These are phyloP conservation scores for Fragaria iinumae DNA, from an alignment of 306 rosid genomes.

Conservation along the genomic window DNA sequence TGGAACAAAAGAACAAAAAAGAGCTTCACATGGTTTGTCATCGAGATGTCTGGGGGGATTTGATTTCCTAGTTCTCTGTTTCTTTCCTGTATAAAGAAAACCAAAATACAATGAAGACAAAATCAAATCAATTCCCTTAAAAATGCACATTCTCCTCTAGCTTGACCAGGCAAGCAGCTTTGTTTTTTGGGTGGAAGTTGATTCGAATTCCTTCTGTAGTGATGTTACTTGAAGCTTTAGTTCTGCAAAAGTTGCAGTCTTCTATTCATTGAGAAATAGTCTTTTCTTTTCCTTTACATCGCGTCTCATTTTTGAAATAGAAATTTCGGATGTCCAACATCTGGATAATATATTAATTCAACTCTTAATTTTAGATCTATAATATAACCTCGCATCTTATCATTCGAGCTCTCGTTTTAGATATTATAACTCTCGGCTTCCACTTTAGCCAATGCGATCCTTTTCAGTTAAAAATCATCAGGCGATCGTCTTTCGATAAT, in stretches of 20 bases:
- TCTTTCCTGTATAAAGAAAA: background rate
- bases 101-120: background rate
- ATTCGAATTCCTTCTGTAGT: background rate
- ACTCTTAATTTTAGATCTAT: too few relatives aligned
- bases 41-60: background rate
- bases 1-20: background rate
- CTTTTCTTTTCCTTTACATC: too few relatives aligned
- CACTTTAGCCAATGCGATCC: too few relatives aligned
- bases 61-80: background rate
- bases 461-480: too few relatives aligned
- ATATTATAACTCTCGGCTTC: too few relatives aligned
- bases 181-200: background rate
- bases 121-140: background rate
- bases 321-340: too few relatives aligned
- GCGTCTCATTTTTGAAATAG: too few relatives aligned
- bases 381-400: too few relatives aligned
- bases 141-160: background rate
- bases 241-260: background rate
- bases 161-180: too few relatives aligned
- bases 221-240: slow-evolving; percentile 8
- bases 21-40: background rate
- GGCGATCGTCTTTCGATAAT: too few relatives aligned
- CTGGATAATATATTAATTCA: too few relatives aligned
- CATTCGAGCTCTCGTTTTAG: too few relatives aligned
- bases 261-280: background rate